Percentiles rank a stretch among this genome's conserved stretches.
phyloP scores from a whole-genome alignment of 1,284 basidiomycete species.

The Austroboletus niveus region DNA sequence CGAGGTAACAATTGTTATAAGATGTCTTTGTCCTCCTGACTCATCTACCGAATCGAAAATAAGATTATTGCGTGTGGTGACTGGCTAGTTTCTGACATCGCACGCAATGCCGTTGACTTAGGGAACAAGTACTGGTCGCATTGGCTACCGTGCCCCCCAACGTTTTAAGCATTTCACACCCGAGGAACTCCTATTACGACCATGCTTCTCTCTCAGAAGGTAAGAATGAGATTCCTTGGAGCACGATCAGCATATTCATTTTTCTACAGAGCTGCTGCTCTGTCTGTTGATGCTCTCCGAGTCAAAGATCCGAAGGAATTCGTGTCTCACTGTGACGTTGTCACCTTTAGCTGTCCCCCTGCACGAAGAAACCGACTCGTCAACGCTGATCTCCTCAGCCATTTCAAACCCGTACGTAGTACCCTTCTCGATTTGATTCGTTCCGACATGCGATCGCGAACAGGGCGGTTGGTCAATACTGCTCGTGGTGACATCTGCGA shows the following conservation, averaged over 20 bases:
- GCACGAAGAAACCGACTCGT: conserved; percentile 86
- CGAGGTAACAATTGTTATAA: conserved; percentile 36
- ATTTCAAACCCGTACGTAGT: conserved; percentile 97
- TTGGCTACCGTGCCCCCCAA: conserved; percentile 90
- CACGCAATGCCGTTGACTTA: conserved; percentile 82
- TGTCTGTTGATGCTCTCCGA: conserved; percentile 71
- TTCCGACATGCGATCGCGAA: not conserved
- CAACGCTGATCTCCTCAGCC: conserved; percentile 79
- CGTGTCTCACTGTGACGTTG: conserved; percentile 79
- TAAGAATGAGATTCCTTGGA: conserved; percentile 70
- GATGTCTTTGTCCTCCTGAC: not conserved
- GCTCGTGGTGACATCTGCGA: conserved; percentile 93
- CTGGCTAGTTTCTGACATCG: conserved; percentile 85
- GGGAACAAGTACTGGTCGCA: conserved; percentile 86
- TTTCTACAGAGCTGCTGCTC: conserved; percentile 52
- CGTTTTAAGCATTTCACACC: conserved; percentile 84
- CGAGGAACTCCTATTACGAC: conserved; percentile 94
- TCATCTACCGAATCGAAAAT: not conserved
- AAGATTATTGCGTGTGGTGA: conserved; percentile 83
- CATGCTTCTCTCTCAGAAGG: conserved; percentile 79
- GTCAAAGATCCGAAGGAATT: conserved; percentile 86
- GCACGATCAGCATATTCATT: conserved; percentile 33
- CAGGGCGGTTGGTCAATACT: conserved; percentile 89
- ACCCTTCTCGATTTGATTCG: conserved; percentile 28
- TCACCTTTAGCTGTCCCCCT: conserved; percentile 89